A percentile compares a stretch with the other conserved stretches of the same genome.
phyloP scores from a whole-genome alignment of 176 grass and related monocot genomes.

The Oryza brachyantha region DNA sequence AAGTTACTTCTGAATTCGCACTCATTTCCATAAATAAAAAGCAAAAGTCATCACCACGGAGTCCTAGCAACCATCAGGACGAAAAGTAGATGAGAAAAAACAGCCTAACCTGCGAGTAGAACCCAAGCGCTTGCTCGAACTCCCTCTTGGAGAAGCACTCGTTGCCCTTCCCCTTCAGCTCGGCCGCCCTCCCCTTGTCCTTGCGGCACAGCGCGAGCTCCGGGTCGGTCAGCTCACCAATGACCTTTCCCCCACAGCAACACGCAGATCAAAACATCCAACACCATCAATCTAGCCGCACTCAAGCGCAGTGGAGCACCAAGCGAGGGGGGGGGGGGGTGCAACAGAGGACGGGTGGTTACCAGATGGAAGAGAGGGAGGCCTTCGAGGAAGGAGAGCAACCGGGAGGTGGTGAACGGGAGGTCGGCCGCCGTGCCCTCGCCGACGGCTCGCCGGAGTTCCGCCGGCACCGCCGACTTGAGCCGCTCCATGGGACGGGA shows the following conservation, averaged over 20 bases:
- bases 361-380: slow-evolving; percentile 79
- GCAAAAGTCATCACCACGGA: background rate
- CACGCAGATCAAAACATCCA: background rate
- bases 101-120: slow-evolving; percentile 71
- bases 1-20: background rate
- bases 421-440: slow-evolving; percentile 54
- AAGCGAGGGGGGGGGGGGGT: background rate
- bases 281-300: slow-evolving; percentile 15
- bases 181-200: slow-evolving; percentile 47
- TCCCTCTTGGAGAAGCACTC: slow-evolving; percentile 64
- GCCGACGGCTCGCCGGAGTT: slow-evolving; percentile 63
- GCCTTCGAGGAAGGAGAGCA: slow-evolving; percentile 53
- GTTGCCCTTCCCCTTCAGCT: slow-evolving; percentile 71
- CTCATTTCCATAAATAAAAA: background rate
- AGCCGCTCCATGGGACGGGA: slow-evolving; percentile 68
- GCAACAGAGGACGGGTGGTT: background rate
- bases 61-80: background rate
- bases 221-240: slow-evolving; percentile 58
- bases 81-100: background rate
- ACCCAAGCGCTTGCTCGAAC: slow-evolving; percentile 53
- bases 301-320: background rate
- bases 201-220: slow-evolving; percentile 76
- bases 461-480: slow-evolving; percentile 65
- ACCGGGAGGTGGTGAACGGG: slow-evolving; percentile 35
- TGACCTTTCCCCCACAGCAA: slow-evolving; percentile 37